Evolutionary conservation across 805 yeast species (phyloP).

Genomic region (Grigorovia humatica): DNA sequence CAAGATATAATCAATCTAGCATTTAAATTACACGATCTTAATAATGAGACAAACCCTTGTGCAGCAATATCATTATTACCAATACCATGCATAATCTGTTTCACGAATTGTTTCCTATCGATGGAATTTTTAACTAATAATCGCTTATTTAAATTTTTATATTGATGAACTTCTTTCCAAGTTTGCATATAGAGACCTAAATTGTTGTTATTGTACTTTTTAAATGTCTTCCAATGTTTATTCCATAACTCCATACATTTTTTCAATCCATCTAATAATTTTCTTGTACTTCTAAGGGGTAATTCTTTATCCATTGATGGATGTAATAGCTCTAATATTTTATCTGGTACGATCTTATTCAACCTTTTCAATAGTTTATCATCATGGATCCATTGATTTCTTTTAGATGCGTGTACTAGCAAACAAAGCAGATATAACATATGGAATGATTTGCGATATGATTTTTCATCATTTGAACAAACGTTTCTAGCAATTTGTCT

Average conservation of each 20-base stretch:
- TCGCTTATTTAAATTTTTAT: neutral
- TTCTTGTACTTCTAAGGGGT: constrained; percentile 42
- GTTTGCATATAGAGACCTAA: constrained; percentile 30
- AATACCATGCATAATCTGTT: constrained; percentile 33
- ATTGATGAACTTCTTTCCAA: constrained; percentile 38
- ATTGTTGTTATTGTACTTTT: constrained; percentile 23
- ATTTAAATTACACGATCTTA: constrained; percentile 59
- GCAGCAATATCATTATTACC: constrained; percentile 78
- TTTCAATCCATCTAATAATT: constrained; percentile 67
- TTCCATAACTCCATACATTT: constrained; percentile 57
- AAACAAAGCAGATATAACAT: constrained; percentile 46
- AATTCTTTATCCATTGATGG: constrained; percentile 33
- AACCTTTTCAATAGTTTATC: constrained; percentile 32
- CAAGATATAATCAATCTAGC: constrained; percentile 72
- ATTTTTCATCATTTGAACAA: constrained; percentile 47
- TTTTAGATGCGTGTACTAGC: constrained; percentile 53
- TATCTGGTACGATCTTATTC: constrained; percentile 37
- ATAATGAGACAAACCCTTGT: constrained; percentile 73
- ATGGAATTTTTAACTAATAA: constrained; percentile 19
- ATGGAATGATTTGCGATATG: constrained; percentile 45
- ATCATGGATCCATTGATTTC: constrained; percentile 70
- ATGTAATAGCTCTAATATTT: constrained; percentile 37
- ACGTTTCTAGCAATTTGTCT: constrained; percentile 22
- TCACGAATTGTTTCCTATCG: constrained; percentile 34
- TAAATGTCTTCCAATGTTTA: constrained; percentile 39